Evolutionary conservation across 1,139 yeast species (phyloP), one percentile per base, ranked within the genome.

Genomic region (Candida gigantensis): DNA sequence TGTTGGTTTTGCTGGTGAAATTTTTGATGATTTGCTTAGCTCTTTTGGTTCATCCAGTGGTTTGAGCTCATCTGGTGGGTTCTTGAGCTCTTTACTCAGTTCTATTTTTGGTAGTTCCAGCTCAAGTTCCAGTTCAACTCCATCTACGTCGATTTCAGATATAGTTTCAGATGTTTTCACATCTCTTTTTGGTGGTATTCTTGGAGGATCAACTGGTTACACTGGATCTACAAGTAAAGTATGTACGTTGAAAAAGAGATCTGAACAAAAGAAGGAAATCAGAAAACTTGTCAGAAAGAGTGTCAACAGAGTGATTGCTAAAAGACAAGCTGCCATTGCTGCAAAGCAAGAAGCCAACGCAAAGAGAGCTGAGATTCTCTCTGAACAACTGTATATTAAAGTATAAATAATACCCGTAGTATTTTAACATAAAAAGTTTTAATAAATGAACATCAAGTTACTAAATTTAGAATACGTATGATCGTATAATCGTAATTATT

Each of bases 241-340:
- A 28, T 27, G 18, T 32, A 31, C 23, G 9, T 9, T 19, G 23
- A 36, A 37, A 16, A 36, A 39, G 34, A 30, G 36, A n/a, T 18
- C 42, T 30, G 35, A 47, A 6, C 44, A 51, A 40, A 53, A 49
- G 43, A 49, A 57, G 40, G 53, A 51, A 17, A 43, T 54, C 42
- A 50, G 42, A 33, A 49, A 42, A 32, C 42, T 46, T 20, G 44
- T 54, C 26, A 50, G 45, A 39, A 39, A 47, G 24, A 48, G 53
- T 24, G 46, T 53, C 16, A 49, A 40, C 21, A 34, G 24, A 30
- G 38, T 40, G 6, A 36, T 40, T 29, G 43, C 43, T 13, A 40
- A 18, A 28, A 40, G 35, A 34, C 34, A 37, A 30, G n/a, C 8
- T 9, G 23, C 6, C 23, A 20, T 20, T 20, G 39, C 36, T 27